Evolutionary conservation across 2,329 filamentous ascomycete genomes (phyloP), one percentile per base, ranked within the genome.

Genomic region (Ceratocystis colombiana): DNA sequence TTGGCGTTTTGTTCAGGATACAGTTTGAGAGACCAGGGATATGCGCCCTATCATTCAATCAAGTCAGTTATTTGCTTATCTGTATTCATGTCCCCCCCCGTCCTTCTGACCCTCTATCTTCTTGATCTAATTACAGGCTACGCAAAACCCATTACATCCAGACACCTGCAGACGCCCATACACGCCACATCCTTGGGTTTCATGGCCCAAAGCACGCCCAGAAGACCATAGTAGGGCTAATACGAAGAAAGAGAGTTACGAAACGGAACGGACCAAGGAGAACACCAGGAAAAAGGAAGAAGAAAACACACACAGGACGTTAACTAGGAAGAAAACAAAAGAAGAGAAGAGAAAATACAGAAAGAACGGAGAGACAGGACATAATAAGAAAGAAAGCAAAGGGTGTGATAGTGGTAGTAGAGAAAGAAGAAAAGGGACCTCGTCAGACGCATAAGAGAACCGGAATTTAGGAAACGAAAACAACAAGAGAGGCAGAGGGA

Each of bases 381-480:
- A 22, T 28, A 28, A 20, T 53, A 57, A 30, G 2, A 57, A 64
- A 44, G 7, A 37, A 41, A 5, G 15, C 30, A 64, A 53, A 53
- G 41, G 8, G 25, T 46, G 20, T 25, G n/a, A 7, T 25, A 50
- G 46, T 50, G 46, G 46, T 50, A 20, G 46, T n/a, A 10, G 46
- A 25, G 46, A 69, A 41, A 67, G 30, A 17, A 25, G 46, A 45
- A 61, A 65, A 66, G 59, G 48, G 37, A 66, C 59, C 41, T 48
- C 5, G 48, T 8, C 15, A 45, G 37, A 65, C 45, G 15, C 57
- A 64, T n/a, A 65, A 61, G 37, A 65, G 55, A 66, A 66, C 53
- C 45, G 25, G 48, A 55, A 64, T 50, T 48, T 63, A 62, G 62
- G 50, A 46, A 48, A 30, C 37, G 28, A 25, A 65, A 61, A 30